Conservation (phyloP, 352 stramenopile genomes). For the Nothophytophthora sp. region DNA sequence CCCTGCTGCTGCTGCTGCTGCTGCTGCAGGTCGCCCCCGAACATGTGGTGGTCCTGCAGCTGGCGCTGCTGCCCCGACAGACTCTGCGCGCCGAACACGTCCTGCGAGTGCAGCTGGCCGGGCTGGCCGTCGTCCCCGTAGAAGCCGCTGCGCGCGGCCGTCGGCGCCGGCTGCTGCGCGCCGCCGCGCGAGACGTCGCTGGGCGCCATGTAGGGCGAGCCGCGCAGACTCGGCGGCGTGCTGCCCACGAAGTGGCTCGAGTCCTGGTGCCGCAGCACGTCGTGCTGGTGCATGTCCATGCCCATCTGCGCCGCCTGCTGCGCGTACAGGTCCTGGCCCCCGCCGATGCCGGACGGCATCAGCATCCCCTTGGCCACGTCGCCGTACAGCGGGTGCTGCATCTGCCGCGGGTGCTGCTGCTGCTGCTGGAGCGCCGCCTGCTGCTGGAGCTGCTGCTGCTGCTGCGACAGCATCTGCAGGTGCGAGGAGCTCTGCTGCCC, state of each 20-base stretch:
- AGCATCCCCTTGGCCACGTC: conserved; percentile 54
- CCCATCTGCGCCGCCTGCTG: conserved; percentile 53
- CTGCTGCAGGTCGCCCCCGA: conserved; percentile 43
- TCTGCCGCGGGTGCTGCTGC: conserved; percentile 43
- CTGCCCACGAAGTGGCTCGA: conserved; percentile 29
- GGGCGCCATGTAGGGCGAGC: conserved; percentile 20
- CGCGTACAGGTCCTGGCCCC: conserved; percentile 46
- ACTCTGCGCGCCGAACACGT: conserved; percentile 47
- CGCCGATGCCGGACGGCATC: conserved; percentile 40
- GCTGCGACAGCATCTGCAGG: conserved; percentile 52
- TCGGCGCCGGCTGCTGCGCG: conserved; percentile 26
- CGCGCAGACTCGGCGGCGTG: conserved; percentile 17
- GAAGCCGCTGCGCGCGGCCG: conserved; percentile 36
- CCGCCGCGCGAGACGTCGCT: conserved; percentile 22
- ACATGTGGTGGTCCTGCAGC: conserved; percentile 44
- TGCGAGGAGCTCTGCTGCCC: conserved; percentile 31
- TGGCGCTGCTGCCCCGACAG: conserved; percentile 36
- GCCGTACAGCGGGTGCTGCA: conserved; percentile 58
- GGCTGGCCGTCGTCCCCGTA: conserved; percentile 42
- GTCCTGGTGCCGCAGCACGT: conserved; percentile 51
- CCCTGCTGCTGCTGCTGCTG: conserved; percentile 38
- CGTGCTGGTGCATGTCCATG: conserved; percentile 63
- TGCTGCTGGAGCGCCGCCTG: conserved; percentile 39
- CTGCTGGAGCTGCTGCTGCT: no score
- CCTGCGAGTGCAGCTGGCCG: conserved; percentile 46